A percentile compares a stretch with the other conserved stretches of the same genome.
Evolutionary conservation across 495 filamentous ascomycete genomes (phyloP).

Genomic region (Daldinia concentrica): DNA sequence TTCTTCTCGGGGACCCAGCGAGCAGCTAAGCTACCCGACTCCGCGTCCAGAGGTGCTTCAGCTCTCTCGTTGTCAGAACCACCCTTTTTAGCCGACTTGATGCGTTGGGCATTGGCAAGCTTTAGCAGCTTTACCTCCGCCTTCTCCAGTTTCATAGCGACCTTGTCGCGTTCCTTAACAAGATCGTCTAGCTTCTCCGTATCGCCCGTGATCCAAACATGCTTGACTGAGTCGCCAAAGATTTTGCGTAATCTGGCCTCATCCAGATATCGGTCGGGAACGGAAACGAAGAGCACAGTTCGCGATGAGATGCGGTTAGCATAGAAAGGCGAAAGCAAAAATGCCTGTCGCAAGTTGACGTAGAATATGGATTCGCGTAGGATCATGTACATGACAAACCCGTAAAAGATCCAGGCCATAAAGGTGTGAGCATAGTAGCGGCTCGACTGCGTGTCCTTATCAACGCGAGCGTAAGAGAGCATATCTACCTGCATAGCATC

Average conservation of each 20-base stretch:
- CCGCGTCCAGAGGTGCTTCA: conserved; percentile 59
- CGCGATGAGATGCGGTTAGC: conserved; percentile 90
- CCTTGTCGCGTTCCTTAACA: conserved; percentile 84
- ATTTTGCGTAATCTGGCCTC: conserved; percentile 77
- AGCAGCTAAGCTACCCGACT: conserved; percentile 80
- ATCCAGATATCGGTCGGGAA: conserved; percentile 78
- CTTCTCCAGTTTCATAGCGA: conserved; percentile 85
- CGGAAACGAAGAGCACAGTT: conserved; percentile 90
- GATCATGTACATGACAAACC: conserved; percentile 88
- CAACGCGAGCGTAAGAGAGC: conserved; percentile 79
- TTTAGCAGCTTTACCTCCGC: conserved; percentile 90
- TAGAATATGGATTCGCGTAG: conserved; percentile 93
- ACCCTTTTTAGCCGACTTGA: conserved; percentile 84
- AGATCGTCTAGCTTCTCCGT: conserved; percentile 82
- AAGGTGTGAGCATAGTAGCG: conserved; percentile 82
- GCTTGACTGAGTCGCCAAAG: conserved; percentile 82
- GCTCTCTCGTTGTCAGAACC: conserved; percentile 60
- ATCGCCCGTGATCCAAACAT: conserved; percentile 86
- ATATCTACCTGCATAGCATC: conserved; percentile 74
- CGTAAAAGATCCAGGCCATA: conserved; percentile 78
- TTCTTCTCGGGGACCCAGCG: conserved; percentile 82
- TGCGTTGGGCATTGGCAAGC: conserved; percentile 78
- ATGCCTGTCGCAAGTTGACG: conserved; percentile 95
- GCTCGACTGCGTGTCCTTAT: conserved; percentile 59
- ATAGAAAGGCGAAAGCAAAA: conserved; percentile 87